Base-by-base conservation (phyloP, 1,139 yeast genomes). In the Taphrina confusa region DNA sequence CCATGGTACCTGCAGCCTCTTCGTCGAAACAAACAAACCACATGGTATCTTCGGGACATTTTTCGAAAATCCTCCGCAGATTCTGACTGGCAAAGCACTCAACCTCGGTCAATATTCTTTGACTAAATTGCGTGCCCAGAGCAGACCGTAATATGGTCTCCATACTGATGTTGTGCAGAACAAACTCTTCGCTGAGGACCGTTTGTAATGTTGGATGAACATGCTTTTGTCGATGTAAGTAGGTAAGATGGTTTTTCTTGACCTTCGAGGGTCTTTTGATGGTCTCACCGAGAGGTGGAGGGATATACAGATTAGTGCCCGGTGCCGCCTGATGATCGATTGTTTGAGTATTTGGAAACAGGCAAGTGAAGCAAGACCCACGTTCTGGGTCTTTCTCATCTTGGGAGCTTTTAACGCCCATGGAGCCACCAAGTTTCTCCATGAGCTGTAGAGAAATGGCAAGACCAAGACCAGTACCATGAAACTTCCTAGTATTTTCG, bases 381-480 rank as follows among this genome's bases (percentile, higher is more conserved):
- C 31, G 27, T 22, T 47, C 52, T 8, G 39, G 31, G 22, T 47
- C 52, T 20, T 34, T 16, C 30, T 47, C 51, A 18, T 42, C 58
- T 23, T 42, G 42, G n/a, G 58, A 25, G 23, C 58, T 54, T 31
- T 87, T 82, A 39, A 87, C 95, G 95, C 95, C 87, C 64, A 87
- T 87, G 65, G 86, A 91, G 57, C 79, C 96, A 47, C 95, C 95
- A 95, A 88, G 87, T 63, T 88, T 78, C 68, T 87, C 91, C 70
- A 88, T 87, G 67, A 88, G 79, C 68, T 88, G 89, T 71, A 87
- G 87, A 5, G 95, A 88, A 72, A 88, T 88, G 1, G 95, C 86
- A 62, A 88, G 78, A 25, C 58, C 58, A 0, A 44, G 44, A 33
- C 58, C 58, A 12, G 50, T 42, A 70, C 95, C 96, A 22, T 47